These are phyloP conservation scores for Fallopia convolvulus DNA, from an alignment of 148 eudicot genomes.

Conservation along the genomic window DNA sequence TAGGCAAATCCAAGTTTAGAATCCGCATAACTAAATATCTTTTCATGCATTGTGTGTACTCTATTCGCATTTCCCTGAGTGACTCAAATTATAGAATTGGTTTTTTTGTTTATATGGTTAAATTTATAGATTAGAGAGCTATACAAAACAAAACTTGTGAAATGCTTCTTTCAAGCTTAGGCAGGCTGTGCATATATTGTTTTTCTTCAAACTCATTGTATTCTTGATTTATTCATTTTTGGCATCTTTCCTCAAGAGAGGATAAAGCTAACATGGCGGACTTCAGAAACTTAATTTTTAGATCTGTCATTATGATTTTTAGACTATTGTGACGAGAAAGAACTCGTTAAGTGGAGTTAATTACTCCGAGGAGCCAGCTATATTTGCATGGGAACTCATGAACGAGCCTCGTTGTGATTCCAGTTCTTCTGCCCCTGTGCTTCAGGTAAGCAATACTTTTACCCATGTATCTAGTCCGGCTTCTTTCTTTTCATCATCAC, in stretches of 20 bases:
- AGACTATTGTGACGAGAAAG: slow-evolving; percentile 46
- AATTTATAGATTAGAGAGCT: no score
- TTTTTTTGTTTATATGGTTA: no score
- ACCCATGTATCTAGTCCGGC: neutral
- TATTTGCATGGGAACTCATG: slow-evolving; percentile 56
- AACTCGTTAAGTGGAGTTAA: slow-evolving; percentile 40
- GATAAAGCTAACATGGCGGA: no score
- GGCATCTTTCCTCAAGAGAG: no score
- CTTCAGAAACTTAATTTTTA: neutral
- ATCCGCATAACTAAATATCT: neutral
- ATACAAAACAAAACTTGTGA: no score
- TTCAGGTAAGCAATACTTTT: slow-evolving; percentile 24
- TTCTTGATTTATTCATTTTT: neutral
- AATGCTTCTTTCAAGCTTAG: no score
- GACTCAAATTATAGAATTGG: no score
- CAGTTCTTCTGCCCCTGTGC: slow-evolving; percentile 30
- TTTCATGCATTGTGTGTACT: neutral
- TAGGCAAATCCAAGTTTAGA: neutral
- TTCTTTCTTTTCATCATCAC: neutral
- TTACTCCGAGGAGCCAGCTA: slow-evolving; percentile 45
- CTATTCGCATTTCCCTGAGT: no score
- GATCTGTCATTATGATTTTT: neutral
- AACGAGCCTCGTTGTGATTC: slow-evolving; percentile 49
- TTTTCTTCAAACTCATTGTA: neutral
- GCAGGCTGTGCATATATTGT: no score